Evolutionary conservation across 2,329 filamentous ascomycete species (phyloP).

Genomic region (Chaetomiaceae sp.): DNA sequence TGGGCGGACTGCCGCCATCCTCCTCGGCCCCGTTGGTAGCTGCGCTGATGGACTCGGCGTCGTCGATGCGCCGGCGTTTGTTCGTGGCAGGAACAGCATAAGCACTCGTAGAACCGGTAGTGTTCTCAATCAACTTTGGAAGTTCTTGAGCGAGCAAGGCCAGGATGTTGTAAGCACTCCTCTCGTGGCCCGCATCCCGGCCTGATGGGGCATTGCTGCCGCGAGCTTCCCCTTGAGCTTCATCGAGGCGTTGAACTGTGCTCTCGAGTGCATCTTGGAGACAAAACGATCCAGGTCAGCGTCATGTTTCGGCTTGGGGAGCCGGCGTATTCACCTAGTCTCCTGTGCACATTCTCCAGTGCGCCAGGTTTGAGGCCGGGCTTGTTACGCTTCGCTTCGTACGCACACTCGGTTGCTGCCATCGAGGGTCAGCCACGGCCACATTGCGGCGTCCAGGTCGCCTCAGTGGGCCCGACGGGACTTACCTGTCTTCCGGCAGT

Average conservation of each 20-base stretch:
- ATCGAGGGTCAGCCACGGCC: background rate
- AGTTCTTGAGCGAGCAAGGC: background rate
- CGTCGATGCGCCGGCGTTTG: background rate
- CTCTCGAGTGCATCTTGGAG: background rate
- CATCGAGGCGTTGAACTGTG: background rate
- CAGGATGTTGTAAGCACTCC: background rate
- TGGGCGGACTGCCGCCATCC: background rate
- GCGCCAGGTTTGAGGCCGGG: background rate
- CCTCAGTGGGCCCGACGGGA: background rate
- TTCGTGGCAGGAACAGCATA: background rate
- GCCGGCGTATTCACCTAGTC: background rate
- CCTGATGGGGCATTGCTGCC: background rate
- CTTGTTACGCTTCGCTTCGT: background rate
- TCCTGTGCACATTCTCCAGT: background rate
- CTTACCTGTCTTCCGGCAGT: background rate
- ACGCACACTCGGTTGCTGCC: background rate
- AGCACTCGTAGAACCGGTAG: background rate
- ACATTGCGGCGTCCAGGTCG: background rate
- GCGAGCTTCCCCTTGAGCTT: background rate
- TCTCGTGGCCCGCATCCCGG: background rate
- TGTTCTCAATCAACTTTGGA: background rate
- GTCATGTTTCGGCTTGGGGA: background rate
- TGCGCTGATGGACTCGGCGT: background rate
- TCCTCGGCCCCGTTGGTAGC: background rate
- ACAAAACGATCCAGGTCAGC: background rate